Conservation (phyloP, 2,329 filamentous ascomycete genomes). For the Knufia petricola region DNA sequence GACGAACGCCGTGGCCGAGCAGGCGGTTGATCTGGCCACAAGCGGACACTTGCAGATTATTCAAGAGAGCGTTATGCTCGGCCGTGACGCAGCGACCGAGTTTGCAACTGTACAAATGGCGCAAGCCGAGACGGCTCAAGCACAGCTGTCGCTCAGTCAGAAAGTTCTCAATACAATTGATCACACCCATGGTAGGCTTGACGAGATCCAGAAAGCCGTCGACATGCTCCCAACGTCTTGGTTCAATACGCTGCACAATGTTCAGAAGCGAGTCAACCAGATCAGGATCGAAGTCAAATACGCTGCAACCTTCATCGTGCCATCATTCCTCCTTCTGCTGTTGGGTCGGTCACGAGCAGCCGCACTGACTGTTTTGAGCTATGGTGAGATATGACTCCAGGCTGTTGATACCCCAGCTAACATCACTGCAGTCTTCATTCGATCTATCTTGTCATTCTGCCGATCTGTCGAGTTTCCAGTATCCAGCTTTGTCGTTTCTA, state of each 20-base stretch:
- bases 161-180: not conserved
- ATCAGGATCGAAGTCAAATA: not conserved
- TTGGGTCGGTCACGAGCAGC: not conserved
- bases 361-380: not conserved
- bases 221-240: slow-evolving; percentile 6
- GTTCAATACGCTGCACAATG: not conserved
- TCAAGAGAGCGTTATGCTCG: not conserved
- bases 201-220: slow-evolving; percentile 1
- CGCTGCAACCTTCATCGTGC: not conserved
- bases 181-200: slow-evolving; percentile 1
- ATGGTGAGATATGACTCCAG: not conserved
- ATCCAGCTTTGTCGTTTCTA: not conserved
- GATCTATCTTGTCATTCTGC: slow-evolving; percentile 6
- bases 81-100: slow-evolving; percentile 1
- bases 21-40: not conserved
- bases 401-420: not conserved
- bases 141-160: not conserved
- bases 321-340: not conserved
- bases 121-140: not conserved
- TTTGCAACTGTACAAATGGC: not conserved
- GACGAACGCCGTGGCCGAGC: not conserved
- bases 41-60: not conserved
- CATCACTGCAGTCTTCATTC: not conserved
- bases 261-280: not conserved
- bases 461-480: not conserved